Base-by-base conservation (phyloP, 1,139 yeast species). In the Magnusiomyces paraingens region DNA sequence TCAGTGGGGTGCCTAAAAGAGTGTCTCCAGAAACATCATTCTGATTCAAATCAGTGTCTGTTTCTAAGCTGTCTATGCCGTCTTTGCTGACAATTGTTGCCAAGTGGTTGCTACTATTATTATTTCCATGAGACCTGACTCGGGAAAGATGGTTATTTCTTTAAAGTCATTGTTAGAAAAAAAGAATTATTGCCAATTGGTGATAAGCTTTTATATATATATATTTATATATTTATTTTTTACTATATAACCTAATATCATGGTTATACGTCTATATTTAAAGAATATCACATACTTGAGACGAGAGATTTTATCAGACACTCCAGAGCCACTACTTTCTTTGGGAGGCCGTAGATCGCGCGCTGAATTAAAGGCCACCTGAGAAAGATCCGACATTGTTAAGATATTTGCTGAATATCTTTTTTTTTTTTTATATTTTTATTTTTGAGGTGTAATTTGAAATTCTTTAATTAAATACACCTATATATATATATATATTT, bases 271-370 rank as follows among this genome's bases (percentile, higher is more conserved):
- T n/a, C n/a, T 5, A 32, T 15, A 15, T 12, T 6, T 17, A 15
- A 35, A 36, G 17, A n/a, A 6, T 36, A n/a, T 14, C 4, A 38
- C 50, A 35, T 47, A 47, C 50, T 47, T 47, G 11, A 47, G 20
- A 21, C 35, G 36, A 10, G 44, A 14, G n/a, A 47, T 3, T n/a
- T 39, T 47, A 12, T 47, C 50, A 14, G 35, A 5, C 32, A 47
- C 36, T 14, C 20, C 35, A 26, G 32, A 5, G 32, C 8, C 8
- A 26, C 8, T 5, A 10, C 22, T 42, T 3, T 47, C 43, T 20
- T 47, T 21, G n/a, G n/a, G 20, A n/a, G 50, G 50, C 10, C 50
- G 43, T 12, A 22, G 12, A 20, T 47, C 50, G 11, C 50, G 32
- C 14, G 50, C 44, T 11, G 44, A 47, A 10, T 21, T 47, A 20